These are phyloP conservation scores for Calocybe gangraenosa DNA, from an alignment of 768 basidiomycete species.

Conservation along the genomic window DNA sequence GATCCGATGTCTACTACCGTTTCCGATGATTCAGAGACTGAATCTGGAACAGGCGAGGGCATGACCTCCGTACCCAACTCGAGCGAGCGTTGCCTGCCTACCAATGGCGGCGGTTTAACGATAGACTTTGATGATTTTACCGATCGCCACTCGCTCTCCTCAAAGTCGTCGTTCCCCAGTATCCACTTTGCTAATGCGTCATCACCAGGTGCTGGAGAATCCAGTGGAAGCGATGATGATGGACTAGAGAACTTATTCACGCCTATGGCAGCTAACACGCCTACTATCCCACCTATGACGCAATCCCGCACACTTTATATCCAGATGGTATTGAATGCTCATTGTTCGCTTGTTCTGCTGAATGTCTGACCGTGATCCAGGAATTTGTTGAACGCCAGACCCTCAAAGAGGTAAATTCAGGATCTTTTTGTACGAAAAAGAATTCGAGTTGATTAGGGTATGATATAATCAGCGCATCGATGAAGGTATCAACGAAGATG, in stretches of 20 bases:
- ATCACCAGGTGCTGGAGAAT: constrained; percentile 30
- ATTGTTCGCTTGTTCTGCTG: constrained; percentile 6
- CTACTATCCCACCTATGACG: constrained; percentile 21
- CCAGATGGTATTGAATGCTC: constrained; percentile 64
- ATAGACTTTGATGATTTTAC: constrained; percentile 63
- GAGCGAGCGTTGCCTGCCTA: constrained; percentile 31
- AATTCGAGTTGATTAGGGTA: no score
- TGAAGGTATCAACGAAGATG: constrained; percentile 77
- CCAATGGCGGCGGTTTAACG: constrained; percentile 54
- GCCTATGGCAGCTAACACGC: constrained; percentile 14
- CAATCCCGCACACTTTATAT: constrained; percentile 76
- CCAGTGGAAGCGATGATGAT: constrained; percentile 33
- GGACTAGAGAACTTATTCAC: constrained; percentile 31
- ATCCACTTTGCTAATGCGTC: constrained; percentile 69
- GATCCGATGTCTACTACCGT: constrained; percentile 41
- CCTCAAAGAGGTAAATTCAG: constrained; percentile 66
- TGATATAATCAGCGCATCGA: constrained; percentile 72
- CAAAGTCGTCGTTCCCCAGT: constrained; percentile 64
- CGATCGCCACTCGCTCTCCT: constrained; percentile 51
- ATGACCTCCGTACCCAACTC: constrained; percentile 51
- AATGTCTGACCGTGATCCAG: constrained; percentile 32
- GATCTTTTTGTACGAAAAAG: not conserved
- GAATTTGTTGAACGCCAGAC: constrained; percentile 93
- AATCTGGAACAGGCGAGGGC: constrained; percentile 33
- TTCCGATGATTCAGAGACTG: constrained; percentile 48